Base-by-base conservation (phyloP, 805 yeast genomes). In the Candida ulmi region DNA sequence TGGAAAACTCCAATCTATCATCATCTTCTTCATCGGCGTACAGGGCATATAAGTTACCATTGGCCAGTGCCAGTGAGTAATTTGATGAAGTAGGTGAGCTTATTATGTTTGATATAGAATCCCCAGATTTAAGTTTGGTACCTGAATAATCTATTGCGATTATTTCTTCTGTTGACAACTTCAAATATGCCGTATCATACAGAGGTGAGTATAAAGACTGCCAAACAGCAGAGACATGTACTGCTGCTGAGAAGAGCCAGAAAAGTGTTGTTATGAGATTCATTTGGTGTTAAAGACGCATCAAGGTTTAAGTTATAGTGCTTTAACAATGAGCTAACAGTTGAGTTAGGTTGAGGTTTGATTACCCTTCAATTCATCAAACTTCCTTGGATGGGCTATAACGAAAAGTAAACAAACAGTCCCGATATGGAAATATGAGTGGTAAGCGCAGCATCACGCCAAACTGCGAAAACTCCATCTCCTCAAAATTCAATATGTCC, bases 51-150 rank as follows among this genome's bases (percentile, higher is more conserved):
- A 55, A 42, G 11, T 42, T 42, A 2, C 46, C 51, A 25, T 52
- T 45, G 0, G 53, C 51, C 21, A 53, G 17, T 2, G 55, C 52
- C 2, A 55, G 33, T 1, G 58, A 39, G 36, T 46, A 55, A 26
- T 55, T 47, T 1, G 37, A 44, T 7, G 37, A 23, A 0, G 54
- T 44, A 5, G 59, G 56, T 9, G 54, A 33, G 1, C 38, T 9
- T 7, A 51, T 43, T 7, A 44, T 24, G 1, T 35, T 15, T 1
- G 35, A 7, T 2, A 45, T 18, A 11, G 41, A 4, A 15, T 39
- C 32, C 8, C 49, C 43, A 24, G 31, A 7, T 13, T 33, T 12
- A 16, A 28, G 33, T 2, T 17, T 2, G 28, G 25, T n/a, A 36
- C 5, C 15, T 23, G 38, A 3, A 40, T 43, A 39, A 32, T 46